Percentiles rank a stretch among this genome's conserved stretches.
Evolutionary conservation across 768 basidiomycete species (phyloP).

Genomic region (Cyathus striatus): DNA sequence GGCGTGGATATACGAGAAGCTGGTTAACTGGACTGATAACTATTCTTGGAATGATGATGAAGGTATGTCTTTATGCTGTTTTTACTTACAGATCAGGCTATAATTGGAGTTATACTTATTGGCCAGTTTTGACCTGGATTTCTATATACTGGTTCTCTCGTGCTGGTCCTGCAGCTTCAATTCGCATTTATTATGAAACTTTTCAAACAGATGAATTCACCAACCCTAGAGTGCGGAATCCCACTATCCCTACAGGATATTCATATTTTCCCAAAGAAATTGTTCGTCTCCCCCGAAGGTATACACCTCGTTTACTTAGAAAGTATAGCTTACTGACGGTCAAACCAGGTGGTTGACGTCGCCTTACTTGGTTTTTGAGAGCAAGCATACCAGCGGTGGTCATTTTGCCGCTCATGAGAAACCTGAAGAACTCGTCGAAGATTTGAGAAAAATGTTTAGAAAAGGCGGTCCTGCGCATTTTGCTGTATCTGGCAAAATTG

Average conservation of each 20-base stretch:
- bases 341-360: conserved; percentile 13
- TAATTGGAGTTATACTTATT: too few relatives aligned
- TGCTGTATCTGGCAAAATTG: conserved; percentile 37
- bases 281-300: conserved; percentile 15
- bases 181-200: conserved; percentile 54
- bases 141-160: conserved; percentile 58
- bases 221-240: neutral
- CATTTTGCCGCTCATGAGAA: conserved; percentile 41
- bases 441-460: conserved; percentile 12
- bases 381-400: conserved; percentile 34
- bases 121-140: conserved; percentile 53
- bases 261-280: conserved; percentile 46
- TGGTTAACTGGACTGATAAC: conserved; percentile 39
- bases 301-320: conserved; percentile 4
- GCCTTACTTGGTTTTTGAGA: conserved; percentile 16
- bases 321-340: neutral
- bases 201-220: conserved; percentile 7
- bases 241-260: conserved; percentile 36
- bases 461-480: conserved; percentile 33
- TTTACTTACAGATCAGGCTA: conserved; percentile 5
- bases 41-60: conserved; percentile 56
- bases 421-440: conserved; percentile 32
- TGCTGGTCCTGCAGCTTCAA: conserved; percentile 49
- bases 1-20: conserved; percentile 49
- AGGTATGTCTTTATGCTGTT: conserved; percentile 20